Base-by-base conservation (phyloP, 1,139 yeast genomes). In the Kodamaea alishanica region DNA sequence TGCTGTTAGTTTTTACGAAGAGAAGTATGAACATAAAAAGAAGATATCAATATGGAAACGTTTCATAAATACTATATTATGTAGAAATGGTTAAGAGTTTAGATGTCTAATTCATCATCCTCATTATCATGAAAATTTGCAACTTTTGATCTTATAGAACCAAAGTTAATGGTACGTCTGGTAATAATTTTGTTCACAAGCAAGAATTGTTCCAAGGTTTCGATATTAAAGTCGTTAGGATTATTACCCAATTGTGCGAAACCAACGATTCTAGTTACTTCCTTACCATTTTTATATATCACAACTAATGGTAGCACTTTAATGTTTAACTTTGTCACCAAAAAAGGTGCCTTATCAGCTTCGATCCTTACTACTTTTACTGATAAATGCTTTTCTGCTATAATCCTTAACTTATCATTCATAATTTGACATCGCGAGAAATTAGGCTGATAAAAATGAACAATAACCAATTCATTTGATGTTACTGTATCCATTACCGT, bases 221-320 rank as follows among this genome's bases (percentile, higher is more conserved):
- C 69, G 12, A 73, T 53, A 6, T 54, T 45, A 39, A 67, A 61
- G 30, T 54, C 53, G 25, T 56, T 49, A 2, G 64, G 57, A 32
- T 58, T 51, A 34, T 72, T 58, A 2, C 76, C 78, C 34, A 85
- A 61, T 31, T 74, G 73, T 37, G 80, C 82, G 51, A 86, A 82
- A 6, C 95, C 95, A 4, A 84, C 71, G 6, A 84, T 56, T 43
- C 87, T 61, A 24, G 73, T 69, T 3, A 66, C 54, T 52, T 84
- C 90, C 34, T 68, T 60, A 1, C 90, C 90, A 25, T 72, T 64
- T 26, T 62, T 63, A 53, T 81, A 86, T n/a, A 79, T 69, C 1
- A 83, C 61, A 5, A 85, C 80, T 50, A 81, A 82, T 0, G 96
- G 96, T 7, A 87, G 66, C 6, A 83, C 81, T 51, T 82, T 77